These are phyloP conservation scores for Corynespora cassiicola DNA, from an alignment of 2,329 filamentous ascomycete genomes.

Conservation along the genomic window DNA sequence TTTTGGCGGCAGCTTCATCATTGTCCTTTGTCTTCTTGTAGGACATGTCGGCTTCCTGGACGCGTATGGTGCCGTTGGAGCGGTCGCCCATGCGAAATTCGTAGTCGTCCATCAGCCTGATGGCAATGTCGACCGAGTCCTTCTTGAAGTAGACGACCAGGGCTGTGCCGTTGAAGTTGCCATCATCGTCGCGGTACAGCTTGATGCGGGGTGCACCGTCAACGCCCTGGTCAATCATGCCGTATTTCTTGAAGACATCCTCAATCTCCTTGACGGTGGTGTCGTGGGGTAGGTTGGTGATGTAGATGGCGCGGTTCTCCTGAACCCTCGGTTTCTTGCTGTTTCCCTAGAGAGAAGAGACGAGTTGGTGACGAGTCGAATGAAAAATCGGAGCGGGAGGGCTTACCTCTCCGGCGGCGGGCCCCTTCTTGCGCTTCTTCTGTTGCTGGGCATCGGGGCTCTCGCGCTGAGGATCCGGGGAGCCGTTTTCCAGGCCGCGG, in stretches of 20 bases:
- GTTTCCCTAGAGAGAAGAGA: conserved; percentile 21
- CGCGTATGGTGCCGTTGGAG: conserved; percentile 67
- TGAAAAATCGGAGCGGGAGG: not conserved
- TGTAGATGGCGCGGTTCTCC: conserved; percentile 89
- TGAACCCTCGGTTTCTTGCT: conserved; percentile 40
- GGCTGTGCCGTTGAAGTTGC: conserved; percentile 91
- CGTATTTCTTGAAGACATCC: conserved; percentile 83
- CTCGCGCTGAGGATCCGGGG: too few species aligned
- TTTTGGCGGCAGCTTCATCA: conserved; percentile 52
- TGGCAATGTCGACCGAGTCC: conserved; percentile 87
- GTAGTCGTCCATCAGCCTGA: conserved; percentile 80
- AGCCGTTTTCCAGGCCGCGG: too few species aligned
- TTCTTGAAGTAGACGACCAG: conserved; percentile 94
- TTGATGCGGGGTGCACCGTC: conserved; percentile 88
- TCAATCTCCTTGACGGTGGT: conserved; percentile 81
- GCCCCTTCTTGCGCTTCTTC: conserved; percentile 33
- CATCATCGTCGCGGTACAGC: conserved; percentile 82
- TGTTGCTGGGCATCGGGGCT: conserved; percentile 9
- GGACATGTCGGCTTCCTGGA: conserved; percentile 84
- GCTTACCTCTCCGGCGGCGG: conserved; percentile 25
- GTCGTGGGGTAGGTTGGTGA: conserved; percentile 84
- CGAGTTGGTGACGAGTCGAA: conserved; percentile 1
- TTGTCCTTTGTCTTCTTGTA: conserved; percentile 87
- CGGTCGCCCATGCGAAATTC: conserved; percentile 72
- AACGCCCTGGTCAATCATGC: conserved; percentile 94